phyloP scores from a whole-genome alignment of 2,329 filamentous ascomycete species.

The Monosporascus cannonballus region DNA sequence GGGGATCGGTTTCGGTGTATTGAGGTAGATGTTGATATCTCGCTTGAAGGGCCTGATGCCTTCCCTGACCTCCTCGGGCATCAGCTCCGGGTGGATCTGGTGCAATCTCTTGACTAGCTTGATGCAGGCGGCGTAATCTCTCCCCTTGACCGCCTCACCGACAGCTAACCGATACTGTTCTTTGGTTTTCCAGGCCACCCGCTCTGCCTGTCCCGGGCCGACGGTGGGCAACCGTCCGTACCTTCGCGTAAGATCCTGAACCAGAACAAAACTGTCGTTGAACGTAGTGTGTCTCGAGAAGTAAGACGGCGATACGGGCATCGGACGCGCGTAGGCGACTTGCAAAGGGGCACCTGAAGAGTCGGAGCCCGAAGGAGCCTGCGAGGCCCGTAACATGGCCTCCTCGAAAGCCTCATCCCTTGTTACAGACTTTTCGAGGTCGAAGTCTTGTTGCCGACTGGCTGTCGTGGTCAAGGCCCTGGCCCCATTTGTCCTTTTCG shows the following conservation, averaged over 20 bases:
- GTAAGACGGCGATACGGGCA: conserved; percentile 88
- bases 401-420: conserved; percentile 1
- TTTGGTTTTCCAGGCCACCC: conserved; percentile 74
- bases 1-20: conserved; percentile 53
- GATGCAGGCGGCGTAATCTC: conserved; percentile 74
- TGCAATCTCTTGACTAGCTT: conserved; percentile 74
- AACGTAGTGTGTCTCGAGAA: conserved; percentile 83
- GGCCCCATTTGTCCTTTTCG: conserved; percentile 10
- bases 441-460: conserved; percentile 4
- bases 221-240: conserved; percentile 69
- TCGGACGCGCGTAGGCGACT: conserved; percentile 57
- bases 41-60: conserved; percentile 68
- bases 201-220: conserved; percentile 58
- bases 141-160: conserved; percentile 66
- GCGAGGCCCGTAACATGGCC: background rate
- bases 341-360: conserved; percentile 18
- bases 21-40: conserved; percentile 64
- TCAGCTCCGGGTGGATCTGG: conserved; percentile 72
- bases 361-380: background rate
- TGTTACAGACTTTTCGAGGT: background rate
- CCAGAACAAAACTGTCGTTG: conserved; percentile 73
- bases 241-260: conserved; percentile 66
- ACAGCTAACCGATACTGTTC: conserved; percentile 66
- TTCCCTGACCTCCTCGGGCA: conserved; percentile 61
- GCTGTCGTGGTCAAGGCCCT: conserved; percentile 15